A percentile compares a stretch with the other conserved stretches of the same genome.
phyloP scores from a whole-genome alignment of 2,329 filamentous ascomycete genomes.

The Aspergillus candidus region DNA sequence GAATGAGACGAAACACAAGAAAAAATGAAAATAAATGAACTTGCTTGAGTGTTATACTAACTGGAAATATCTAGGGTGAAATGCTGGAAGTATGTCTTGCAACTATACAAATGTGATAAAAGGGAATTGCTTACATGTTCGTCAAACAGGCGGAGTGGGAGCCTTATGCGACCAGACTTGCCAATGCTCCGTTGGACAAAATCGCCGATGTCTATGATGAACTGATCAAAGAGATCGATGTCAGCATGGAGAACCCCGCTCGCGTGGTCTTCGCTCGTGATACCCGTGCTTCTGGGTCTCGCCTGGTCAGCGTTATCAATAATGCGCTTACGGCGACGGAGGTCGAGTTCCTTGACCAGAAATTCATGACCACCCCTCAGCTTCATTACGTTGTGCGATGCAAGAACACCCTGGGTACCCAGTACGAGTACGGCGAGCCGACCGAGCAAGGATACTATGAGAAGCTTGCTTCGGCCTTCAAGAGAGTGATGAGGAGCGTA shows the following conservation, averaged over 20 bases:
- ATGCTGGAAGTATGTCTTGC: constrained; percentile 73
- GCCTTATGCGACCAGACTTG: constrained; percentile 75
- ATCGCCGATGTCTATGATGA: constrained; percentile 70
- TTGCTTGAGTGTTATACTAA: not conserved
- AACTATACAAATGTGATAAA: not conserved
- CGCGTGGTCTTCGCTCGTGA: constrained; percentile 87
- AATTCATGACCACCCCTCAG: constrained; percentile 92
- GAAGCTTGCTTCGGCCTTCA: constrained; percentile 81
- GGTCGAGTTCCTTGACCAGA: constrained; percentile 74
- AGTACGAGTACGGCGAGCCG: constrained; percentile 78
- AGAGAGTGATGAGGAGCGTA: constrained; percentile 69
- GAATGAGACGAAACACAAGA: too few species aligned
- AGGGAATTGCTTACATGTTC: constrained; percentile 15
- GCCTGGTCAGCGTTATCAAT: constrained; percentile 70
- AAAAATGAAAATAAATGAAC: constrained; percentile 2
- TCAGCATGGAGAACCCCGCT: constrained; percentile 64
- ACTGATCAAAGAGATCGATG: constrained; percentile 67
- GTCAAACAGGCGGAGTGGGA: constrained; percentile 70
- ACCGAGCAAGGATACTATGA: constrained; percentile 92
- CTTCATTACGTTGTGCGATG: constrained; percentile 94
- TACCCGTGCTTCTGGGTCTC: constrained; percentile 84
- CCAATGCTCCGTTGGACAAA: constrained; percentile 73
- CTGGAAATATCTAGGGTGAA: constrained; percentile 56
- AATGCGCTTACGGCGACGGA: constrained; percentile 72
- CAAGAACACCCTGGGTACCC: constrained; percentile 84